Base-by-base conservation (phyloP, 2,329 filamentous ascomycete genomes). In the Ophiosphaerella herpotricha region DNA sequence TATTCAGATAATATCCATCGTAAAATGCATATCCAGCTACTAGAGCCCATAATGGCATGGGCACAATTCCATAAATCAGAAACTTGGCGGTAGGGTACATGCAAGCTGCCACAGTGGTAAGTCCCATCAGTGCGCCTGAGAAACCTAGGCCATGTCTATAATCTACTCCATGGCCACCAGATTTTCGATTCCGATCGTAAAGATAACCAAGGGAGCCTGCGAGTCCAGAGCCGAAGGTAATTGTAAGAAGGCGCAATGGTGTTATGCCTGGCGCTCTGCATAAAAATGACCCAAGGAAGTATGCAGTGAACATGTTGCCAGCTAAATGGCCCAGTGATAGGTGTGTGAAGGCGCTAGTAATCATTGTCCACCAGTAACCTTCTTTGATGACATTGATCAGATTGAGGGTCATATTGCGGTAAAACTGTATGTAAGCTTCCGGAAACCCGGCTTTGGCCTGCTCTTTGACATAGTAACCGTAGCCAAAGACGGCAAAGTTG, bases 261-360 rank as follows among this genome's bases (percentile, higher is more conserved):
- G 54, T 64, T 13, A 78, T 55, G 4, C 63, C 55, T 3, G 72
- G 71, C 1, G 66, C 52, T 2, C 32, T 18, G 6, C 63, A 66
- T 3, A 79, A 47, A 7, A 74, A 54, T 0, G 38, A 39, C n/a
- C 68, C 74, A 21, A 79, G 67, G 11, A 66, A 68, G 42, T 71
- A 66, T 29, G 77, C 61, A 1, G 70, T 58, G 9, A 78, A 14
- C 71, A 78, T 74, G 59, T 79, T 80, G 55, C 71, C 67, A 7
- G 58, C 46, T 37, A 78, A 59, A 54, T 80, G 78, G 1, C 48
- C 13, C 1, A 66, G 12, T 4, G 63, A 45, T 2, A 55, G 18
- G 43, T 80, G 78, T 1, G 72, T 71, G 54, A 79, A 77, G 12
- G 66, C 66, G 9, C 57, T 62, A 0, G 77, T 78, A 32, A 79